Conservation (phyloP, 2,329 filamentous ascomycete species). For the Cercospora janseana region DNA sequence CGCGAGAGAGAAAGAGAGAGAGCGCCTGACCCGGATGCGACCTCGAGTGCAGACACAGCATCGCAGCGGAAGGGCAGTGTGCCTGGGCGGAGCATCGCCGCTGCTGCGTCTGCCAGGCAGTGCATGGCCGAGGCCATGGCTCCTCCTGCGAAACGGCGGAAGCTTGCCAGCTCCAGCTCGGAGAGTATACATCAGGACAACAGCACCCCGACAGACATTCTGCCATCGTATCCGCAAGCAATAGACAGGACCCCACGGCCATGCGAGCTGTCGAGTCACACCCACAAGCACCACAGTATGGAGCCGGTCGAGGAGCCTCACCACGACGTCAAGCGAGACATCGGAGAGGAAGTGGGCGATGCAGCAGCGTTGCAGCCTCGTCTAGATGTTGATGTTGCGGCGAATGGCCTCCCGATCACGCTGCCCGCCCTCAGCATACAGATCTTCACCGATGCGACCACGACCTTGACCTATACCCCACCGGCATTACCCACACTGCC, state of each 20-base stretch:
- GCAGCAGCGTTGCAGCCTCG: slow-evolving; percentile 24
- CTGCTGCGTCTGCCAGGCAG: background rate
- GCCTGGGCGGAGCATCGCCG: background rate
- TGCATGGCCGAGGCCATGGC: slow-evolving; percentile 32
- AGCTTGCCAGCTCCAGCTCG: slow-evolving; percentile 24
- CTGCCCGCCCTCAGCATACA: background rate
- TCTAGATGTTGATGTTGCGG: slow-evolving; percentile 20
- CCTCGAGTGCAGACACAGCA: background rate
- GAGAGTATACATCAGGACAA: slow-evolving; percentile 17
- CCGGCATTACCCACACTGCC: slow-evolving; percentile 16
- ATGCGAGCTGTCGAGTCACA: background rate
- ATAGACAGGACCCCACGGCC: background rate
- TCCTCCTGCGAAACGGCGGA: slow-evolving; percentile 33
- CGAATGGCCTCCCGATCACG: background rate
- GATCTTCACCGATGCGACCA: slow-evolving; percentile 13
- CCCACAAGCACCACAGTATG: background rate
- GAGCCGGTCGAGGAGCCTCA: background rate
- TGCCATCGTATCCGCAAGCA: background rate
- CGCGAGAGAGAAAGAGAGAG: slow-evolving; percentile 4
- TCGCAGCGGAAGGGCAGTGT: background rate
- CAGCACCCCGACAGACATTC: slow-evolving; percentile 17
- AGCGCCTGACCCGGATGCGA: background rate
- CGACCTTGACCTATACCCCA: slow-evolving; percentile 17
- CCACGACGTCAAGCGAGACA: slow-evolving; percentile 9
- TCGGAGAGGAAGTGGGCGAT: slow-evolving; percentile 23